Evolutionary conservation across 1,139 yeast species (phyloP).

Genomic region (Zhuliangozyma blackwelliae): DNA sequence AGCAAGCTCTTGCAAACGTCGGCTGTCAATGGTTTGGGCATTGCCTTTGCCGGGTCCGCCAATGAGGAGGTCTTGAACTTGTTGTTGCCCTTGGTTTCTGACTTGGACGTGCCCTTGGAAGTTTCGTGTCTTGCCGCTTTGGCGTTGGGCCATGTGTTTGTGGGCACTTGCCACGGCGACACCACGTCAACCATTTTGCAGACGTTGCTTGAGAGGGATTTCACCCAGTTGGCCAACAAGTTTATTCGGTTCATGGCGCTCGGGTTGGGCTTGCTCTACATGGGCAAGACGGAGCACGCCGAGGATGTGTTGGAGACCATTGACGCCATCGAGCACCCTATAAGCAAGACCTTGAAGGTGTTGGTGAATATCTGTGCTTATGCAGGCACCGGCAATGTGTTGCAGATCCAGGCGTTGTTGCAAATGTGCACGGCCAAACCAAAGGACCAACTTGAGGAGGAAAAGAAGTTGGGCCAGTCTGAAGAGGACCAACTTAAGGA

Average conservation of each 20-base stretch:
- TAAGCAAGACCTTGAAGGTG: slow-evolving; percentile 83
- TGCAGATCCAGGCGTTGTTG: slow-evolving; percentile 86
- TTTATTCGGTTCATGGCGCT: slow-evolving; percentile 89
- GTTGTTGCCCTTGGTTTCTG: slow-evolving; percentile 84
- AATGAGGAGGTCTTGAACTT: slow-evolving; percentile 78
- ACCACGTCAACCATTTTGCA: slow-evolving; percentile 87
- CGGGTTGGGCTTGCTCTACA: slow-evolving; percentile 86
- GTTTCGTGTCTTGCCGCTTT: slow-evolving; percentile 83
- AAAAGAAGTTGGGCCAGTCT: slow-evolving; percentile 31
- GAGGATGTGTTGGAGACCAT: slow-evolving; percentile 94
- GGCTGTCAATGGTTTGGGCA: slow-evolving; percentile 86
- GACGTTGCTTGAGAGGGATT: slow-evolving; percentile 82
- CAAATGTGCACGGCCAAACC: slow-evolving; percentile 78
- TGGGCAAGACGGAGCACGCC: slow-evolving; percentile 93
- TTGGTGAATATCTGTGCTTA: slow-evolving; percentile 90
- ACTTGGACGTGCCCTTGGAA: slow-evolving; percentile 69
- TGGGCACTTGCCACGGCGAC: slow-evolving; percentile 95
- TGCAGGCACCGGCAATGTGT: slow-evolving; percentile 97
- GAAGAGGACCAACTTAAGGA: slow-evolving; percentile 30
- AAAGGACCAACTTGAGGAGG: slow-evolving; percentile 29
- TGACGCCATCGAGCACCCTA: slow-evolving; percentile 93
- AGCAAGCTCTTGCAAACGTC: slow-evolving; percentile 62
- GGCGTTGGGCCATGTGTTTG: slow-evolving; percentile 90
- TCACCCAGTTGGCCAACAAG: slow-evolving; percentile 71
- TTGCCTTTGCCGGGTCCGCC: slow-evolving; percentile 93